These are phyloP conservation scores for Leucocoprinus birnbaumii DNA, from an alignment of 768 basidiomycete genomes.

Conservation along the genomic window DNA sequence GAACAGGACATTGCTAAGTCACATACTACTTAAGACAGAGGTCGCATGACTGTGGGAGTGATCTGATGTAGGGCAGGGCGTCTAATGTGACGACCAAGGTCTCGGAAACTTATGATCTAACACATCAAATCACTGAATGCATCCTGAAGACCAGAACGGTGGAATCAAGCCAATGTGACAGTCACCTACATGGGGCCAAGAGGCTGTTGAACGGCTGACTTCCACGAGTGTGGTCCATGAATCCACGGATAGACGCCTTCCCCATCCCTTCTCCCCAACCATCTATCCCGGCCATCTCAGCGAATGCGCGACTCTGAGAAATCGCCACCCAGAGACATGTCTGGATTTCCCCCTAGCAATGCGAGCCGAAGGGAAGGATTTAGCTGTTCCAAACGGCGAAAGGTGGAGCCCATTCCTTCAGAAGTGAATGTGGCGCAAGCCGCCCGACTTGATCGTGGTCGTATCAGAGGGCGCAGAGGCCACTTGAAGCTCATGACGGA, in stretches of 20 bases:
- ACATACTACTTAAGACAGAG: no score
- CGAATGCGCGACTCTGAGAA: neutral
- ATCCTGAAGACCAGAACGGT: neutral
- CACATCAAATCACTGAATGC: neutral
- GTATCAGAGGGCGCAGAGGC: neutral
- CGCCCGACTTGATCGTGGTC: neutral
- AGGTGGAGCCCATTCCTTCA: neutral
- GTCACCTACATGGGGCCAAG: neutral
- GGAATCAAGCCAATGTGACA: neutral
- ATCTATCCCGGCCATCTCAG: neutral
- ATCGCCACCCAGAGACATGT: neutral
- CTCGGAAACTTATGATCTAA: no score
- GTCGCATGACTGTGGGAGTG: no score
- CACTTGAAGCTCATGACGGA: conserved; percentile 10
- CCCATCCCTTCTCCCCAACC: neutral
- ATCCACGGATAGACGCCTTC: no score
- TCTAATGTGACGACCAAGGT: no score
- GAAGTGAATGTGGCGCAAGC: neutral
- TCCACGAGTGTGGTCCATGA: neutral
- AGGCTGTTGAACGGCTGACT: neutral
- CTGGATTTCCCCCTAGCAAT: neutral
- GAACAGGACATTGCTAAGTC: no score
- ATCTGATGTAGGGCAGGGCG: no score
- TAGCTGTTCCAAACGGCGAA: neutral
- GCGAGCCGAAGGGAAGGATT: neutral